A percentile compares a stretch with the other conserved stretches of the same genome.
These are phyloP conservation scores for Macadamia tetraphylla DNA, from an alignment of 164 flowering plant species.

Conservation along the genomic window DNA sequence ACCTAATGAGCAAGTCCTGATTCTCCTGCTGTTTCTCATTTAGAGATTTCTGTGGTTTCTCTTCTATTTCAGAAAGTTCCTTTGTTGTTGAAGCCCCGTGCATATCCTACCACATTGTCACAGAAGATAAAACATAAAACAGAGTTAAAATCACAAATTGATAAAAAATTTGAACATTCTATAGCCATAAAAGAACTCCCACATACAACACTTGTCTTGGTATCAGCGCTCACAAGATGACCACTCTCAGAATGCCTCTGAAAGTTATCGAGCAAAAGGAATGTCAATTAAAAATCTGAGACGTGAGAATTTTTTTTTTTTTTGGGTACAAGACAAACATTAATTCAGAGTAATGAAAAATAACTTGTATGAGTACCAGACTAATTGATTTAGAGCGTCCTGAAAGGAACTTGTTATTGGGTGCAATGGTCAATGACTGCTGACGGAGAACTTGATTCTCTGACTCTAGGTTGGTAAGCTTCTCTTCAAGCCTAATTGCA, in stretches of 20 bases:
- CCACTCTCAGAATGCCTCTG: slow-evolving; percentile 65
- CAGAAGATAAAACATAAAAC: slow-evolving; percentile 9
- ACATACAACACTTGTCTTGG: slow-evolving; percentile 53
- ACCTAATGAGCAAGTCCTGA: slow-evolving; percentile 71
- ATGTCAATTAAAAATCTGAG: not conserved
- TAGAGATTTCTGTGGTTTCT: slow-evolving; percentile 92
- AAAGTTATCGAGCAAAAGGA: slow-evolving; percentile 20
- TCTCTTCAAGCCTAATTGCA: slow-evolving; percentile 84
- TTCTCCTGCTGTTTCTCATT: slow-evolving; percentile 96
- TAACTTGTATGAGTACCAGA: slow-evolving; percentile 50
- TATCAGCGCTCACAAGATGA: slow-evolving; percentile 31
- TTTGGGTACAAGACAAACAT: too few species aligned
- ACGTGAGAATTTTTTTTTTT: not conserved
- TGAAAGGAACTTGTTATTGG: slow-evolving; percentile 66
- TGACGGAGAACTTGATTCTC: slow-evolving; percentile 97
- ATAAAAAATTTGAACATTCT: not conserved
- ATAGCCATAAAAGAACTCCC: not conserved
- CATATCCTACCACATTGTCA: slow-evolving; percentile 46
- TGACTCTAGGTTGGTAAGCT: slow-evolving; percentile 76
- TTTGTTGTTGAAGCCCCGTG: slow-evolving; percentile 52
- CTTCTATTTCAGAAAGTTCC: slow-evolving; percentile 73
- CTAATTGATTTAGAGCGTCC: slow-evolving; percentile 78
- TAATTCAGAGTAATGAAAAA: not conserved
- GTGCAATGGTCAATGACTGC: slow-evolving; percentile 90
- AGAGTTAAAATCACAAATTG: not conserved